Evolutionary conservation across 352 stramenopile species (phyloP), one percentile per base, ranked within the genome.

Genomic region (Phytophthora cactorum): DNA sequence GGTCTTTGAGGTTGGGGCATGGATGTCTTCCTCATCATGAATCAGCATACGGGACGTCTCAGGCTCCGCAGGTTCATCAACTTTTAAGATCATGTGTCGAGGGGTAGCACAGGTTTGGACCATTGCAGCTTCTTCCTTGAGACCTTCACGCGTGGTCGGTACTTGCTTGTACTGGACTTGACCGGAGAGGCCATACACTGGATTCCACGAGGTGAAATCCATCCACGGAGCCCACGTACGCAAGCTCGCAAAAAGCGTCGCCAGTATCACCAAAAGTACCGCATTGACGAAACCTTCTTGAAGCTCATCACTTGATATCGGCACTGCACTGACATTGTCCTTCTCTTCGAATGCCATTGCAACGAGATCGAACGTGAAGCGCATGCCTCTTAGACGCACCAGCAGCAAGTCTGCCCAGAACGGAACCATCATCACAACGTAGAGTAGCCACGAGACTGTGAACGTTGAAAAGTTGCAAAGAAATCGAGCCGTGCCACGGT

Each of bases 321-420:
- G 27, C 12, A 55, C 56, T 5, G 52, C 22, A 1, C 47, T 52
- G 11, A 46, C 53, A 36, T 52, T 44, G 32, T 72, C 63, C 28
- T 73, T 76, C 41, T 76, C 60, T 2, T 55, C 17, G 12, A 61
- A 56, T 4, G 44, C 69, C 32, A 73, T 61, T 36, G 69, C 75
- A 22, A 82, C 66, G 27, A 82, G 70, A 27, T 81, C 75, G 11
- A 80, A 75, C 29, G 75, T 82, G 62, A 85, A 79, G 15, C 80
- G 75, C 51, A 76, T 72, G 14, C 68, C 31, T 0, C 72, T 66
- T 0, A 72, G 59, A 7, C 68, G 70, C 25, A 89, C 47, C 10
- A 85, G 50, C 32, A 84, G 25, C 31, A 68, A 51, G 45, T 86
- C 77, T 8, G 69, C 66, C 2, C 63, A 39, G 29, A 83, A 72